Conservation (phyloP, 371 early-diverging fungal genomes). For the Mucor plumbeus region DNA sequence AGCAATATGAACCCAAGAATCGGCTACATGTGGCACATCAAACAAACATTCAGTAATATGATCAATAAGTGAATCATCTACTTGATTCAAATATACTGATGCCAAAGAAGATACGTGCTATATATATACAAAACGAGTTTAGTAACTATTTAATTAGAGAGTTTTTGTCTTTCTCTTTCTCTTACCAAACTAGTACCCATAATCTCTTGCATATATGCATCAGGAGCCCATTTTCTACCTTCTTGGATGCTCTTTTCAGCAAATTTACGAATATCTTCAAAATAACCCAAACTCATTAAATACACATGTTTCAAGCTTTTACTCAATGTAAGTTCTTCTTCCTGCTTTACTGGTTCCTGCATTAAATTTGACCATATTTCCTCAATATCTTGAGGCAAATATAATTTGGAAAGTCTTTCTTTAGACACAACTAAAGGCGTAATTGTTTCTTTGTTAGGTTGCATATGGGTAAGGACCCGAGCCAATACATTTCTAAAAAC, state of each 20-base stretch:
- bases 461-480: slow-evolving; percentile 42
- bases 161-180: background rate
- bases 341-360: slow-evolving; percentile 31
- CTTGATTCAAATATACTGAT: slow-evolving; percentile 60
- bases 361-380: slow-evolving; percentile 52
- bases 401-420: slow-evolving; percentile 10
- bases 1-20: slow-evolving; percentile 62
- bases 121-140: background rate
- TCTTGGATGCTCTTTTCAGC: slow-evolving; percentile 52
- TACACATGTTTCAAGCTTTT: slow-evolving; percentile 52
- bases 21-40: slow-evolving; percentile 51
- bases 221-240: slow-evolving; percentile 54
- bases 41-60: slow-evolving; percentile 64
- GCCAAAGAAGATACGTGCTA: slow-evolving; percentile 66
- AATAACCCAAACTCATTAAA: slow-evolving; percentile 63
- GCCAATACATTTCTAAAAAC: slow-evolving; percentile 58
- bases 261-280: slow-evolving; percentile 58
- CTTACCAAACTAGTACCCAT: slow-evolving; percentile 69
- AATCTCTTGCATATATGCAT: slow-evolving; percentile 67
- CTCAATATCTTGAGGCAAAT: slow-evolving; percentile 44
- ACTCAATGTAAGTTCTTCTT: slow-evolving; percentile 13
- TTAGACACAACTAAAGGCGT: slow-evolving; percentile 11
- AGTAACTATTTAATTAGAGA: too few species aligned
- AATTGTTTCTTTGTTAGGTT: slow-evolving; percentile 15
- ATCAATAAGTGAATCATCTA: slow-evolving; percentile 64